Evolutionary conservation across 495 filamentous ascomycete genomes (phyloP).

Genomic region (Hypoxylon perforatum): DNA sequence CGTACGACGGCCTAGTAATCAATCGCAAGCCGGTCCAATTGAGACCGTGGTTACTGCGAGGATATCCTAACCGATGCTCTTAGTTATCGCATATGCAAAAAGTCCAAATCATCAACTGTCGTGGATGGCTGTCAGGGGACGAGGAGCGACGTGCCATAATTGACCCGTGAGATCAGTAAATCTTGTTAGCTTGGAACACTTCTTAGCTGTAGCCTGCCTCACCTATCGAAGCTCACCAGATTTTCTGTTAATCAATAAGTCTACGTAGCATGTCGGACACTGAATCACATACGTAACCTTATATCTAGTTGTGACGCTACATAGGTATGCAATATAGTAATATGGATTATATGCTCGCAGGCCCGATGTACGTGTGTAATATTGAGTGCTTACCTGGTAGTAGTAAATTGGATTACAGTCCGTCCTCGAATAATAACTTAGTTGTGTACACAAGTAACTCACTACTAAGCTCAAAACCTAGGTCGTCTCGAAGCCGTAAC

Average conservation of each 20-base stretch:
- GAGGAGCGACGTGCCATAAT: background rate
- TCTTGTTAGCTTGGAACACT: too few relatives aligned
- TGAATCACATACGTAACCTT: background rate
- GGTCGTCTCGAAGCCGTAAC: conserved; percentile 1
- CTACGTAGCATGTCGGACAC: background rate
- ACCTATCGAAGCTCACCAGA: too few relatives aligned
- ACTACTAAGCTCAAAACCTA: background rate
- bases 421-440: background rate
- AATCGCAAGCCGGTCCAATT: conserved; percentile 23
- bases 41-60: conserved; percentile 12
- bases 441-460: background rate
- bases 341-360: background rate
- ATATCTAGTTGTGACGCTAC: background rate
- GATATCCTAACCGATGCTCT: conserved; percentile 1
- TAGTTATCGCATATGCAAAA: conserved; percentile 5
- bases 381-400: too few relatives aligned
- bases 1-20: conserved; percentile 28
- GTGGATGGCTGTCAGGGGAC: background rate
- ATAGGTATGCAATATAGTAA: background rate
- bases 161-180: too few relatives aligned
- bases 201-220: too few relatives aligned
- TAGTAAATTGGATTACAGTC: background rate
- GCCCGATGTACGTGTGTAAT: background rate
- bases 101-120: background rate
- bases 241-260: too few relatives aligned